Evolutionary conservation across 495 filamentous ascomycete species (phyloP), one percentile per base, ranked within the genome.

Genomic region (Xylaria venustula): DNA sequence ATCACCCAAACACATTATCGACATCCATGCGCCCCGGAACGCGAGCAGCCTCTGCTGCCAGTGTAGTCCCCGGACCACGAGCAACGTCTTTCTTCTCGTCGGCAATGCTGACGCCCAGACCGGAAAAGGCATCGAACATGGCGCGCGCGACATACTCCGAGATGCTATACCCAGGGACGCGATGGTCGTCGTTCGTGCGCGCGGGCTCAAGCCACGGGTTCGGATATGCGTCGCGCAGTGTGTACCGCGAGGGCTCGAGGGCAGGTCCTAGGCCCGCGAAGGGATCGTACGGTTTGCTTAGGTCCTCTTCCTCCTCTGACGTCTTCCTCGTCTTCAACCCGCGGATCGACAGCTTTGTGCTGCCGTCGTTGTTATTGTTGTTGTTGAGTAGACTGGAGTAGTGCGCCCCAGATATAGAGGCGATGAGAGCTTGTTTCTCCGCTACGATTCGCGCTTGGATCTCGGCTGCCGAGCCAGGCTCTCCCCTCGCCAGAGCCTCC

Each of bases 51-150:
- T 72, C 72, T 0, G 63, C 72, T 0, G 70, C 75, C 14, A 67
- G 67, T 1, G 72, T 71, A 9, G 67, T 69, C 1, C 70, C 77
- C 40, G 71, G 75, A 30, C 66, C 64, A 15, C 66, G 63, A 11
- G 71, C 64, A 1, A 60, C 61, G 42, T 68, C 70, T 40, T 67
- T 76, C 58, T 90, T 78, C 70, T 97, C 92, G 23, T 97, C 93
- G 37, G 84, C 89, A 65, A 97, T 89, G 45, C 91, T 88, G 26
- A 81, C 76, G 1, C 90, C 92, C 63, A 98, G 72, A 0, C 94
- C 94, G 0, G 89, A 85, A 75, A 97, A 98, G 0, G 93, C 93
- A 69, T 97, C 93, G 65, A 90, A 85, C 75, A 97, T 73, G 19
- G 89, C 87, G 22, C 92, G 79, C 25, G 85, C 77, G 68, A 88